Percentiles rank a stretch among this genome's conserved stretches.
Evolutionary conservation across 2,329 filamentous ascomycete genomes (phyloP).

Genomic region (Penicillium sp.): DNA sequence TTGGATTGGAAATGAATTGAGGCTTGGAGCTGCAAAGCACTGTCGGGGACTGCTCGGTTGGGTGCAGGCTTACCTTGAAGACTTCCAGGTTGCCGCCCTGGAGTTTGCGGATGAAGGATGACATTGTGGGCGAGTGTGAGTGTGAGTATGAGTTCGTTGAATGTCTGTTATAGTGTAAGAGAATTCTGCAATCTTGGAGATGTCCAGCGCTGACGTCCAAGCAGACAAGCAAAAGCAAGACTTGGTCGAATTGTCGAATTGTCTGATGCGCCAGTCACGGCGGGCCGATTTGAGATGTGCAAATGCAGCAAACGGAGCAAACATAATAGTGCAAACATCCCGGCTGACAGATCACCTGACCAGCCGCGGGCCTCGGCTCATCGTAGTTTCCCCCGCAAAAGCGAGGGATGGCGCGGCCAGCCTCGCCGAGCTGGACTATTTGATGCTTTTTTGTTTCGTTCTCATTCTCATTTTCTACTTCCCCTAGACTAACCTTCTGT

Average conservation of each 20-base stretch:
- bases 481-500: not conserved
- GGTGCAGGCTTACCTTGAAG: conserved; percentile 71
- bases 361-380: conserved; percentile 27
- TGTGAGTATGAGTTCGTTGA: too few relatives aligned
- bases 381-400: not conserved
- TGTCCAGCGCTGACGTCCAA: not conserved
- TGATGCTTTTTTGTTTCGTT: too few relatives aligned
- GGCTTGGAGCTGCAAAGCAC: too few relatives aligned
- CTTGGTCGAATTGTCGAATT: conserved; percentile 2
- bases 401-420: not conserved
- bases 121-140: conserved; percentile 32
- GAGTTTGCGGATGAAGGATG: conserved; percentile 58
- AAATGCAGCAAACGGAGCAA: conserved; percentile 3
- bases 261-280: not conserved
- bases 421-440: too few relatives aligned
- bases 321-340: not conserved
- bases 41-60: not conserved
- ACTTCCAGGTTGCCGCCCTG: conserved; percentile 90
- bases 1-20: too few relatives aligned
- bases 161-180: too few relatives aligned
- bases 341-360: conserved; percentile 18
- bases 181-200: not conserved
- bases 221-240: not conserved
- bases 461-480: not conserved
- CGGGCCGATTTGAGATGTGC: not conserved